Evolutionary conservation across 495 filamentous ascomycete genomes (phyloP).

Genomic region (Schizothecium vesticola): DNA sequence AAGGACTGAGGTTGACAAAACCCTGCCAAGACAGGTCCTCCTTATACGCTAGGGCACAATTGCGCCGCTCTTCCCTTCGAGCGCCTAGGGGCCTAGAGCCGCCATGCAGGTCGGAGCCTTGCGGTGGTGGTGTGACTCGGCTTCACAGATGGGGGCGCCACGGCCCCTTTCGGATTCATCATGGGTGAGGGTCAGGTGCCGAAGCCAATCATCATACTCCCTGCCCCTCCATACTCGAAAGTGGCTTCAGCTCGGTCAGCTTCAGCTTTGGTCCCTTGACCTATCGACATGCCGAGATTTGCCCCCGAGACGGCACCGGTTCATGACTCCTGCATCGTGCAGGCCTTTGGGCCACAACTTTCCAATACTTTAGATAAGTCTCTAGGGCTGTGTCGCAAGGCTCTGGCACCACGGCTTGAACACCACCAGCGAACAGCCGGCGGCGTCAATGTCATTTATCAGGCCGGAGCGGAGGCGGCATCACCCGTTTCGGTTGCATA

Average conservation of each 20-base stretch:
- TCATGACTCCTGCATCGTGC: not conserved
- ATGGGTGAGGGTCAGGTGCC: not conserved
- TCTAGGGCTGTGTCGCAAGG: not conserved
- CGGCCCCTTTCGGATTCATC: not conserved
- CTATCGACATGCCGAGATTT: not conserved
- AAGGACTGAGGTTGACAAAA: not conserved
- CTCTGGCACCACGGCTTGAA: not conserved
- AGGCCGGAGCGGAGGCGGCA: no score
- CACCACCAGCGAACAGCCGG: not conserved
- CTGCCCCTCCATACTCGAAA: not conserved
- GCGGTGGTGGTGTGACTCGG: not conserved
- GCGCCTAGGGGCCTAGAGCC: not conserved
- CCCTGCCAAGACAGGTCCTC: not conserved
- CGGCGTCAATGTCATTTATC: no score
- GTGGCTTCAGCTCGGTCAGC: not conserved
- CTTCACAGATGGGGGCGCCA: not conserved
- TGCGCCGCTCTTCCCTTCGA: not conserved
- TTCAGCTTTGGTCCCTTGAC: not conserved
- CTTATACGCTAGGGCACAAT: not conserved
- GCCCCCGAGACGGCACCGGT: not conserved
- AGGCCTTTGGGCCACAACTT: not conserved
- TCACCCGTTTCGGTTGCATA: no score
- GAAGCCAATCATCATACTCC: not conserved
- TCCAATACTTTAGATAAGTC: no score
- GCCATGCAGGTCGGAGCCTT: not conserved